Conservation (phyloP, 495 filamentous ascomycete species). For the Hyaloscypha variabilis region DNA sequence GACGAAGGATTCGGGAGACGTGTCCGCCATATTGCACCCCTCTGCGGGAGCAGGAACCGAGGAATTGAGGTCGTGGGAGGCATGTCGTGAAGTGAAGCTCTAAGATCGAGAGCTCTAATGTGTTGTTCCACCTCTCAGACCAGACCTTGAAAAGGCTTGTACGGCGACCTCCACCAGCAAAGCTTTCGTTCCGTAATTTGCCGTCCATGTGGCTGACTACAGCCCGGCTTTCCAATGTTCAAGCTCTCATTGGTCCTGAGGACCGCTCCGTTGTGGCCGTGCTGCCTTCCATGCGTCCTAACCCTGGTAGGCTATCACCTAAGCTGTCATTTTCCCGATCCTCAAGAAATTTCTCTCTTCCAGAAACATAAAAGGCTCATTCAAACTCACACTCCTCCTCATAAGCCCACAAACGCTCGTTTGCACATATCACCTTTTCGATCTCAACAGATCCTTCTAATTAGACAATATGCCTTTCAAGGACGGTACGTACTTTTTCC, state of each 20-base stretch:
- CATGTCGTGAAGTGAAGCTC: slow-evolving; percentile 33
- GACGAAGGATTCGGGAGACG: slow-evolving; percentile 13
- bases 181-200: not conserved
- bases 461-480: slow-evolving; percentile 32
- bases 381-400: slow-evolving; percentile 28
- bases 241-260: not conserved
- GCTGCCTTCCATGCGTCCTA: not conserved
- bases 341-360: not conserved
- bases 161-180: not conserved
- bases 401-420: slow-evolving; percentile 26
- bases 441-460: slow-evolving; percentile 11
- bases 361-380: not conserved
- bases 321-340: not conserved
- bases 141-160: not conserved
- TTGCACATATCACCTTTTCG: slow-evolving; percentile 17
- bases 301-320: not conserved
- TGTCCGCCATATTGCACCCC: slow-evolving; percentile 47
- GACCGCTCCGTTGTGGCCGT: not conserved
- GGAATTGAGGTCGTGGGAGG: slow-evolving; percentile 47
- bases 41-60: slow-evolving; percentile 55
- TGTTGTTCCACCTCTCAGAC: not conserved
- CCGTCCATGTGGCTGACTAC: not conserved
- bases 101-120: not conserved
- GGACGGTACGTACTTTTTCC: slow-evolving; percentile 37
- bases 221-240: not conserved